phyloP scores from a whole-genome alignment of 1,139 yeast species.

The Torulaspora pretoriensis region DNA sequence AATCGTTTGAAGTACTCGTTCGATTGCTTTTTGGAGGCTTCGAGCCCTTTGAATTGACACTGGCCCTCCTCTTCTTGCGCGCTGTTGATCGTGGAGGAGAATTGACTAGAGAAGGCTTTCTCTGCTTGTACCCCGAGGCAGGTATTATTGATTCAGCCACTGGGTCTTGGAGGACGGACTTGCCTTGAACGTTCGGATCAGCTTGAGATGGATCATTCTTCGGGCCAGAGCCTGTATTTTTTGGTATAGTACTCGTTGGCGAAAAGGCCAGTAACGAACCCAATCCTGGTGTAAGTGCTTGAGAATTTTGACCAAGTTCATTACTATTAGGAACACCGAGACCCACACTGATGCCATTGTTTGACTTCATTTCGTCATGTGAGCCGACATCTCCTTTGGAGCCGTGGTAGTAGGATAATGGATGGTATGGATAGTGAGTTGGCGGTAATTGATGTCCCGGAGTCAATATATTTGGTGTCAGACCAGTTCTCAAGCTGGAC shows the following conservation, averaged over 20 bases:
- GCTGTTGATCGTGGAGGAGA: slow-evolving; percentile 8
- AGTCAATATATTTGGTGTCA: slow-evolving; percentile 46
- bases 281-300: slow-evolving; percentile 42
- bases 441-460: slow-evolving; percentile 4
- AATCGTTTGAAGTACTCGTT: slow-evolving; percentile 6
- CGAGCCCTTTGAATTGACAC: slow-evolving; percentile 6
- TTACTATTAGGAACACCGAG: not conserved
- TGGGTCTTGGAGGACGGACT: not conserved
- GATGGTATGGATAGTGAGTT: slow-evolving; percentile 22
- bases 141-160: slow-evolving; percentile 1
- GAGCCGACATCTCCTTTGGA: slow-evolving; percentile 13
- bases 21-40: slow-evolving; percentile 9
- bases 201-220: not conserved
- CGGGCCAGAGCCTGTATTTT: not conserved
- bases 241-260: slow-evolving; percentile 13
- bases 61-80: slow-evolving; percentile 11
- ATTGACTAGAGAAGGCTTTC: slow-evolving; percentile 3
- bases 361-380: slow-evolving; percentile 3
- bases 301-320: slow-evolving; percentile 12
- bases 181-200: not conserved
- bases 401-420: slow-evolving; percentile 38
- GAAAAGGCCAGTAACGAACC: slow-evolving; percentile 42
- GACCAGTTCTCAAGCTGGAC: slow-evolving; percentile 59
- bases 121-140: slow-evolving; percentile 3
- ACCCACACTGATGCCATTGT: slow-evolving; percentile 10